Evolutionary conservation across 1,284 basidiomycete genomes (phyloP).

Genomic region (Ustilago bromivora): DNA sequence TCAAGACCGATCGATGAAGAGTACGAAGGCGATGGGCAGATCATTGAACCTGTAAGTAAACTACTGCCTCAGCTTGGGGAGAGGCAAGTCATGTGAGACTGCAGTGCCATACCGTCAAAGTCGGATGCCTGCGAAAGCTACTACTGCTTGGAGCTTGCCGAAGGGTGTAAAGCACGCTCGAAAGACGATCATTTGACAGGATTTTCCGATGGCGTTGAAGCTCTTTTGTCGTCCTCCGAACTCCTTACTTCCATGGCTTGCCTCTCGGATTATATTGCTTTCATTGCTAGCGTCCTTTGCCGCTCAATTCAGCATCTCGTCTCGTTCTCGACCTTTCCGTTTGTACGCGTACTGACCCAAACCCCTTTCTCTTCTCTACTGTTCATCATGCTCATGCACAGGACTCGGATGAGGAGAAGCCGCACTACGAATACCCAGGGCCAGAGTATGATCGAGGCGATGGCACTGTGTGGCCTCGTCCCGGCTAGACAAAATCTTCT

Average conservation of each 20-base stretch:
- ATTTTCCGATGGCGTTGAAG: constrained; percentile 12
- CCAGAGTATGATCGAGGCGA: constrained; percentile 55
- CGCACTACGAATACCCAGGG: constrained; percentile 55
- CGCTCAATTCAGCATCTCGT: not conserved
- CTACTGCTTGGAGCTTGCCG: not conserved
- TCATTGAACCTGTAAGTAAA: constrained; percentile 63
- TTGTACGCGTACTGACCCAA: constrained; percentile 8
- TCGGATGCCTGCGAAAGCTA: not conserved
- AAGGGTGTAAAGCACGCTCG: not conserved
- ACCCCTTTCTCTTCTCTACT: not conserved
- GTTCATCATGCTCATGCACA: not conserved
- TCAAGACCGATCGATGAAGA: constrained; percentile 46
- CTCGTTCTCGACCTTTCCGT: not conserved
- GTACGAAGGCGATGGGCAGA: constrained; percentile 69
- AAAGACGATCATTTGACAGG: constrained; percentile 17
- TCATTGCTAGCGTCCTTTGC: constrained; percentile 8
- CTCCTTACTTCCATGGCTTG: not conserved
- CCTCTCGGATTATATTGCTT: constrained; percentile 20
- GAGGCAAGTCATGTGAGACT: no score
- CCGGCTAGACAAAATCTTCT: constrained; percentile 17
- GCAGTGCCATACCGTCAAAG: not conserved
- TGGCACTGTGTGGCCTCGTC: constrained; percentile 53
- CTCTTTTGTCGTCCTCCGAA: not conserved
- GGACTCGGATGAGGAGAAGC: constrained; percentile 64
- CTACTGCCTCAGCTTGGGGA: not conserved